Percentiles rank a stretch among this genome's conserved stretches.
phyloP scores from a whole-genome alignment of 768 basidiomycete genomes.

The Mycena sanguinolenta region DNA sequence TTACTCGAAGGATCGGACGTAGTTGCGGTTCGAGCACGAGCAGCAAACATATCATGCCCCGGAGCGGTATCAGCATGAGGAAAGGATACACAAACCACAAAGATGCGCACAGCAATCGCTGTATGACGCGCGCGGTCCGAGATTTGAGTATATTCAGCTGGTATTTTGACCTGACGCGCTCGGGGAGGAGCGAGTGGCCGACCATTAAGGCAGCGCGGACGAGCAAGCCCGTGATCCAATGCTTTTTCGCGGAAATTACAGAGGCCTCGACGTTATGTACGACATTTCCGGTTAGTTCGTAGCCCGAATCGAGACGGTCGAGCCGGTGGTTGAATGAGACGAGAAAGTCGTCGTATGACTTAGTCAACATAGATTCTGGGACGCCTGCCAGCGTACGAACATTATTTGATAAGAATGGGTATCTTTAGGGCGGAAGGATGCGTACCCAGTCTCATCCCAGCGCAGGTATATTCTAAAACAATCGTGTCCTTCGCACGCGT shows the following conservation, averaged over 20 bases:
- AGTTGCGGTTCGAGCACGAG: slow-evolving; percentile 28
- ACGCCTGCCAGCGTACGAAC: background rate
- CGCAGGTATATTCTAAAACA: slow-evolving; percentile 34
- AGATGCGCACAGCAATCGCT: slow-evolving; percentile 17
- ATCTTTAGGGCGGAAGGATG: background rate
- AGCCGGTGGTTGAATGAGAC: slow-evolving; percentile 34
- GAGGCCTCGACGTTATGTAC: slow-evolving; percentile 31
- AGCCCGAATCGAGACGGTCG: slow-evolving; percentile 26
- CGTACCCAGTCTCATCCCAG: slow-evolving; percentile 29
- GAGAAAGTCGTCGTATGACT: slow-evolving; percentile 31
- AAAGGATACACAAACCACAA: slow-evolving; percentile 27
- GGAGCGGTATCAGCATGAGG: slow-evolving; percentile 29
- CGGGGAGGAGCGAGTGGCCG: slow-evolving; percentile 30
- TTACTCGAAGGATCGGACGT: slow-evolving; percentile 22
- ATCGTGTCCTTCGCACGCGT: slow-evolving; percentile 34
- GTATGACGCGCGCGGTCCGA: slow-evolving; percentile 22
- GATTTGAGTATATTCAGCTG: slow-evolving; percentile 24
- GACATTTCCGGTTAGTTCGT: slow-evolving; percentile 25
- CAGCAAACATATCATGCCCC: slow-evolving; percentile 31
- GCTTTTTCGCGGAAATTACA: slow-evolving; percentile 22
- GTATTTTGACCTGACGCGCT: slow-evolving; percentile 26
- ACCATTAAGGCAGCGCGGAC: slow-evolving; percentile 31
- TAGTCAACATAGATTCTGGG: slow-evolving; percentile 29
- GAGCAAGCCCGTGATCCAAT: slow-evolving; percentile 25
- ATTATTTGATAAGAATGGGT: background rate